phyloP scores from a whole-genome alignment of 768 basidiomycete species.

The Crepidotus variabilis region DNA sequence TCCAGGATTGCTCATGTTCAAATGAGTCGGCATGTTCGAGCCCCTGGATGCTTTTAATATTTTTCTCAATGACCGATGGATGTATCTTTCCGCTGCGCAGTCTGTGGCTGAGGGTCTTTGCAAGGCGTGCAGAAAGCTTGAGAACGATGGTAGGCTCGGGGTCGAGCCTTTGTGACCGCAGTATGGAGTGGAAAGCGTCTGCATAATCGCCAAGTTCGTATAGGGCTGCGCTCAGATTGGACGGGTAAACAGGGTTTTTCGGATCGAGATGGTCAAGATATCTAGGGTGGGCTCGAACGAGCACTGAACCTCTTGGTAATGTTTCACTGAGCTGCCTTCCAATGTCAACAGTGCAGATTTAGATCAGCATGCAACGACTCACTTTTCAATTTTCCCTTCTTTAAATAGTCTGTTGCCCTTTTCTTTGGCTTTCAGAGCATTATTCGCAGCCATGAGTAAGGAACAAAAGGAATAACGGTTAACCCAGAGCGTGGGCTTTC shows the following conservation, averaged over 20 bases:
- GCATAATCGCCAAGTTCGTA: conserved; percentile 24
- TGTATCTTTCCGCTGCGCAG: conserved; percentile 14
- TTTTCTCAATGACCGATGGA: background rate
- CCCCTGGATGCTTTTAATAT: background rate
- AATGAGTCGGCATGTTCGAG: background rate
- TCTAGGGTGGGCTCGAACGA: background rate
- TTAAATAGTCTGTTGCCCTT: conserved; percentile 23
- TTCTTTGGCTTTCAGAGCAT: conserved; percentile 19
- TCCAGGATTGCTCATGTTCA: background rate
- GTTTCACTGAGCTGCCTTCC: background rate
- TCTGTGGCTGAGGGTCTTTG: conserved; percentile 19
- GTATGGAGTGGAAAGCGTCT: conserved; percentile 15
- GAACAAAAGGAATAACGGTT: too few species aligned
- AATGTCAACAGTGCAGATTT: too few species aligned
- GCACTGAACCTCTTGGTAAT: background rate
- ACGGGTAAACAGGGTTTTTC: conserved; percentile 18
- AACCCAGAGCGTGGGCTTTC: too few species aligned
- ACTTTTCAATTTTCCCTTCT: conserved; percentile 19
- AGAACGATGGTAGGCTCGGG: conserved; percentile 8
- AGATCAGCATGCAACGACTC: background rate
- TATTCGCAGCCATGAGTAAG: conserved; percentile 5
- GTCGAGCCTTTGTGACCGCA: conserved; percentile 12
- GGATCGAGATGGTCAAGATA: conserved; percentile 13
- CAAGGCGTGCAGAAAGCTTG: conserved; percentile 17
- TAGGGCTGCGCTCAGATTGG: conserved; percentile 26